Evolutionary conservation across 2,329 filamentous ascomycete genomes (phyloP).

Genomic region (Penicillium sp.): DNA sequence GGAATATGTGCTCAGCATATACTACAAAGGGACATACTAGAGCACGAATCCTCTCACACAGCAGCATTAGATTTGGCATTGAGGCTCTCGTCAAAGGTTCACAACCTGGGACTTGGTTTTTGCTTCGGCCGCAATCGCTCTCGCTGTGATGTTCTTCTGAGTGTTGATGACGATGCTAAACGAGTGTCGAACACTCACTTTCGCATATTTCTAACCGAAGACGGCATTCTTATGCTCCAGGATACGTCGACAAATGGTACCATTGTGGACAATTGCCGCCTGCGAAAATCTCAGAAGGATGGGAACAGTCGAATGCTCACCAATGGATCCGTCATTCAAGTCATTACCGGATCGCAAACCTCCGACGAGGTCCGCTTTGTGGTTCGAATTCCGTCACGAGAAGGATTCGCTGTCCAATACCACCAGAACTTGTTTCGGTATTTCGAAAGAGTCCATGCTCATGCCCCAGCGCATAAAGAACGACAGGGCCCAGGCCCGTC

Average conservation of each 20-base stretch:
- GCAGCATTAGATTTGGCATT: slow-evolving; percentile 67
- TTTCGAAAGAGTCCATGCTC: slow-evolving; percentile 47
- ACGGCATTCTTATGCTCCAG: slow-evolving; percentile 85
- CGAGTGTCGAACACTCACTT: slow-evolving; percentile 95
- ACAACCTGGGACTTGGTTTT: slow-evolving; percentile 71
- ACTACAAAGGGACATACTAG: slow-evolving; percentile 51
- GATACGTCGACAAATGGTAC: slow-evolving; percentile 97
- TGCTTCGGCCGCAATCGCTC: slow-evolving; percentile 75
- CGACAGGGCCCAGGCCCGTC: slow-evolving; percentile 28
- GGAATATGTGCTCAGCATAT: slow-evolving; percentile 58
- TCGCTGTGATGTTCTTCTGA: slow-evolving; percentile 71
- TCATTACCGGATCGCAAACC: slow-evolving; percentile 55
- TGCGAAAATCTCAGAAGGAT: slow-evolving; percentile 55
- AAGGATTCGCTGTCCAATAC: slow-evolving; percentile 68
- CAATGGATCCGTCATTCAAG: slow-evolving; percentile 70
- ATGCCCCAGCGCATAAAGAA: slow-evolving; percentile 21
- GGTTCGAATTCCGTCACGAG: slow-evolving; percentile 77
- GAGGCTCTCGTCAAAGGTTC: slow-evolving; percentile 71
- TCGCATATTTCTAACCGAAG: slow-evolving; percentile 84
- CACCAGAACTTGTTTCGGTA: slow-evolving; percentile 68
- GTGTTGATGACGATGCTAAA: slow-evolving; percentile 66
- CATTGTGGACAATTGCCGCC: slow-evolving; percentile 70
- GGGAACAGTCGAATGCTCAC: slow-evolving; percentile 63
- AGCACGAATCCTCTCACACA: slow-evolving; percentile 41
- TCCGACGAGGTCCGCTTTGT: slow-evolving; percentile 72